These are phyloP conservation scores for Euphorbia corollata DNA, from an alignment of 441 rosid genomes.

Conservation along the genomic window DNA sequence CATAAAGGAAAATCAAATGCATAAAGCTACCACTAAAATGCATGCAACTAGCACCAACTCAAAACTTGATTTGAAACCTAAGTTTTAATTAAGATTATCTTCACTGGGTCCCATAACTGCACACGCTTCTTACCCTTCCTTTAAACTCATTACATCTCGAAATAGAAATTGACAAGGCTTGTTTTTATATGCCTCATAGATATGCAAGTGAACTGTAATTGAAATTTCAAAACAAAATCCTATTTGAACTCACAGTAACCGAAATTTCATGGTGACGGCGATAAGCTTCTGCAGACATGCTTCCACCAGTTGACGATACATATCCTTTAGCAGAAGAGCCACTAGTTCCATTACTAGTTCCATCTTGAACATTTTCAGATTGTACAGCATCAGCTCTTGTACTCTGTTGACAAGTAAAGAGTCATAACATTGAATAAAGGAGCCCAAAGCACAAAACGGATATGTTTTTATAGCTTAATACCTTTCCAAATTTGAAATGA, in stretches of 20 bases:
- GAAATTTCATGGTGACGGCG: conserved; percentile 79
- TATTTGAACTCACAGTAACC: conserved; percentile 48
- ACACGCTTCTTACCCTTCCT: neutral
- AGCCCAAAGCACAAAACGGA: neutral
- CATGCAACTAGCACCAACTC: neutral
- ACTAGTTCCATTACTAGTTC: conserved; percentile 34
- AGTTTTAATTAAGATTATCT: neutral
- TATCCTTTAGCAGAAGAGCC: conserved; percentile 41
- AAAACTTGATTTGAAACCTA: neutral
- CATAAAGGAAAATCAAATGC: neutral
- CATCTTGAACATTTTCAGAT: conserved; percentile 43
- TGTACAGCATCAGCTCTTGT: conserved; percentile 33
- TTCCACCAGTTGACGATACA: conserved; percentile 39
- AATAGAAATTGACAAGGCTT: neutral
- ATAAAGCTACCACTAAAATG: neutral
- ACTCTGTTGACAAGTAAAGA: conserved; percentile 25
- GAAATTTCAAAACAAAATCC: neutral
- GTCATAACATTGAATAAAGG: neutral
- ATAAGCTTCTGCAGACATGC: conserved; percentile 62
- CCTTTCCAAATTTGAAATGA: neutral
- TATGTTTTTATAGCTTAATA: neutral
- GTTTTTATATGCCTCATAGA: neutral
- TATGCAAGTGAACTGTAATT: neutral
- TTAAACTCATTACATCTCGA: neutral
- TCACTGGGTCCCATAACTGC: neutral